Base-by-base conservation (phyloP, 495 filamentous ascomycete species). In the Xylaria castorea region DNA sequence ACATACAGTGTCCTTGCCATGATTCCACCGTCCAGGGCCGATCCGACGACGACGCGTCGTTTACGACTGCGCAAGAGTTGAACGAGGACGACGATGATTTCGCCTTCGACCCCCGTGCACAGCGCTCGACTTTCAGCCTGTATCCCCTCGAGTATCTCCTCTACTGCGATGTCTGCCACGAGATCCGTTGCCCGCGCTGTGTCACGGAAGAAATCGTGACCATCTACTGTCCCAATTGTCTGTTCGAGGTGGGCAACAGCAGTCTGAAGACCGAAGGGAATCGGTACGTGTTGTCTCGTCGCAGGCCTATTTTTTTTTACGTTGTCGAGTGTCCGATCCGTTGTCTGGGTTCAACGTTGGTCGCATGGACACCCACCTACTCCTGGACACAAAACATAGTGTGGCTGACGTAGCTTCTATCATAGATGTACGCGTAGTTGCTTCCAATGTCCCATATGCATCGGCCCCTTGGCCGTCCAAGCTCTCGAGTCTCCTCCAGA, bases 161-260 rank as follows among this genome's bases (percentile, higher is more conserved):
- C 14, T 98, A 94, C 82, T 99, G 96, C 82, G 94, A 97, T 77
- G 97, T 98, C 79, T 99, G 96, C 80, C 93, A 96, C 74, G 91
- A 97, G 82, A 95, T 99, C 68, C 91, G 95, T 73, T 99, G 96
- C 77, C 93, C 94, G 8, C 87, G 94, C 80, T 99, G 96, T 78
- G 93, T 94, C 25, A 86, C 91, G 30, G 96, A 99, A 77, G 96
- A 99, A 82, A 92, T 97, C 53, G 90, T 97, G 62, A 94, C 92
- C 71, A 97, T 92, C 87, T 99, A 92, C 77, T 99, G 96, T 79
- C 96, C 96, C n/a, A 94, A 87, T 79, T 99, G 96, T 81, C 81
- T 98, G 69, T 98, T 98, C 76, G 96, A 99, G 82, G 94, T 96
- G 44, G 93, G 95, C 12, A 95, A 91, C 78, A 94, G 91, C 77